Base-by-base conservation (phyloP, 2,329 filamentous ascomycete species). In the Xylaria digitata region DNA sequence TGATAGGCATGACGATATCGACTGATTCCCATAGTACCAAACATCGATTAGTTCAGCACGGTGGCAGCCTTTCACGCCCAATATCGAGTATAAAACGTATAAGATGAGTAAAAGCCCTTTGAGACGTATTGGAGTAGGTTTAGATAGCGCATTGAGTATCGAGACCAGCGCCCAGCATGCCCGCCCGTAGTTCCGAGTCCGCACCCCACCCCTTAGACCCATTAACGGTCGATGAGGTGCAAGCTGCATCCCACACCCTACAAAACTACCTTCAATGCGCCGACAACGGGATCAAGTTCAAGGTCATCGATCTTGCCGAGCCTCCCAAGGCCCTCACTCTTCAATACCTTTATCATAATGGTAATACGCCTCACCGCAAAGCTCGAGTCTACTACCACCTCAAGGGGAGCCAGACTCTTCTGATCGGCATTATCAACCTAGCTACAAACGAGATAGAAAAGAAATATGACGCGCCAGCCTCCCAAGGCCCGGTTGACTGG, bases 401-500 rank as follows among this genome's bases (percentile, higher is more conserved):
- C 1, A 56, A 56, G 13, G 43, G n/a, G 21, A 32, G 21, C 15
- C 40, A 43, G 6, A 23, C 23, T 32, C 53, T 56, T 37, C 26
- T 43, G 4, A 56, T 56, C 37, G 53, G 37, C 7, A 56, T 56
- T 7, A 4, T 45, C 15, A 56, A 56, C 40, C 4, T 56, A 19
- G 8, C 21, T 8, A 56, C 53, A 7, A 30, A 32, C 11, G 19
- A 42, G 11, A 21, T 56, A 30, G 53, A 56, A 13, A 56, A 56
- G 5, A 21, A 45, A 11, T 19, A 43, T 45, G 15, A 43, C 15
- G 53, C 37, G 3, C 53, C 53, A 6, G 40, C 4, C 7, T 56
- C 37, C 15, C 53, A 59, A 26, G 56, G 56, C 2, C 56, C 56
- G 9, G 85, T 83, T 8, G 88, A 90, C 73, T 85, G 82, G 6